Base-by-base conservation (phyloP, 1,139 yeast species). In the Geotrichum macrosporum region DNA sequence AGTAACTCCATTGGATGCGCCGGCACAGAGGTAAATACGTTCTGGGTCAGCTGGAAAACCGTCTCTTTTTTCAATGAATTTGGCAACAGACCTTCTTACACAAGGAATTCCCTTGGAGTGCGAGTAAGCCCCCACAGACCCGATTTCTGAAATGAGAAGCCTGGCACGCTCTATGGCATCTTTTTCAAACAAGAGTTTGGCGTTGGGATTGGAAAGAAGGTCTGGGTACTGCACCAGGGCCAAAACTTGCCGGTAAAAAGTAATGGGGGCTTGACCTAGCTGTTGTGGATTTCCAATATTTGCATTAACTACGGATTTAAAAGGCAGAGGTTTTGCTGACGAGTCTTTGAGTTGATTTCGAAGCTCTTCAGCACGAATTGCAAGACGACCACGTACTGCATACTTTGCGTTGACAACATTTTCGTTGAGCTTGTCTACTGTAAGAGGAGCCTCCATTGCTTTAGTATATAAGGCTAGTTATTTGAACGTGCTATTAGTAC, bases 231-330 rank as follows among this genome's bases (percentile, higher is more conserved):
- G 96, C 59, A 89, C 70, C 40, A 89, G 69, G 0, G 96, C 78
- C 53, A 89, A 71, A 3, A 89, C 95, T 64, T 89, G 95, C 61
- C 98, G 77, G 68, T 87, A 88, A 73, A 94, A 94, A n/a, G 95
- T 86, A 60, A 92, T 72, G 1, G 98, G 98, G 59, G 81, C 76
- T 67, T 92, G 99, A 58, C 86, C 92, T 60, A 92, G 74, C 64
- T 89, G 97, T 66, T 92, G 98, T 1, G 98, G 98, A 64, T 94
- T 94, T 30, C 98, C 98, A 53, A 92, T 92, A 65, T 94, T 92
- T 53, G 96, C 94, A 59, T 79, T 80, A 61, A 92, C 81, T 57
- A 92, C 86, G 53, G 76, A 70, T 41, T 75, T 71, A 62, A 88
- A 94, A 0, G 96, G 95, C 53, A 87, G 70, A 2, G 85, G 78